Evolutionary conservation across 192 early-diverging fungal genomes (phyloP), one percentile per base, ranked within the genome.

Genomic region (Backusella luteola): DNA sequence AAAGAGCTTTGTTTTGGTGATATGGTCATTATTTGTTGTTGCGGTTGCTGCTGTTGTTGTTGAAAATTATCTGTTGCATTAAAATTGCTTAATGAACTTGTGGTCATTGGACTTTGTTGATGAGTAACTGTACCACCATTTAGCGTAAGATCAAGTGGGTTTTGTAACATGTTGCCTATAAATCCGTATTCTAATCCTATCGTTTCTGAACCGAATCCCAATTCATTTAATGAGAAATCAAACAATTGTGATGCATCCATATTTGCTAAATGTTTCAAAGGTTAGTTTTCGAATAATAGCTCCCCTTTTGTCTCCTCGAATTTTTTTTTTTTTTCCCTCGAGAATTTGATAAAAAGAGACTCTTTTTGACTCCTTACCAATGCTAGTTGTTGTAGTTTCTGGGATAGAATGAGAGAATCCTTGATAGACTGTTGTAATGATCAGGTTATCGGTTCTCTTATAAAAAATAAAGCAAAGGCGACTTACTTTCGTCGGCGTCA

Each of bases 171-270:
- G 74, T 90, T 96, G 5, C 93, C 93, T 41, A 98, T 81, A 67
- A 98, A 91, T 0, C 91, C 89, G 78, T 96, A 96, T 84, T 98
- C 97, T 34, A 95, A 87, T 68, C 93, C 96, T 77, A 92, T 88
- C 34, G 94, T 85, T 78, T 96, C 95, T 8, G 97, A 97, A 21
- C 93, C 93, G 85, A 98, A 98, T 23, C 89, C 86, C 77, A 87
- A 82, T 72, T 89, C 75, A 66, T 73, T 39, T 53, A 85, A 41
- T 52, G 78, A 68, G 71, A 84, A 85, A 49, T 78, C 71, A 41
- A 84, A 78, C 21, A 85, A 69, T 35, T 81, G 80, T 21, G 74
- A 74, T 35, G 73, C 38, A 67, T 75, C 74, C 38, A 75, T 75
- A 67, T 42, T 67, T 44, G 34, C 36, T 44, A 42, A 46, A 44